Percentiles rank a stretch among this genome's conserved stretches.
phyloP scores from a whole-genome alignment of 192 early-diverging fungal genomes.

The Umbelopsis isabellina region DNA sequence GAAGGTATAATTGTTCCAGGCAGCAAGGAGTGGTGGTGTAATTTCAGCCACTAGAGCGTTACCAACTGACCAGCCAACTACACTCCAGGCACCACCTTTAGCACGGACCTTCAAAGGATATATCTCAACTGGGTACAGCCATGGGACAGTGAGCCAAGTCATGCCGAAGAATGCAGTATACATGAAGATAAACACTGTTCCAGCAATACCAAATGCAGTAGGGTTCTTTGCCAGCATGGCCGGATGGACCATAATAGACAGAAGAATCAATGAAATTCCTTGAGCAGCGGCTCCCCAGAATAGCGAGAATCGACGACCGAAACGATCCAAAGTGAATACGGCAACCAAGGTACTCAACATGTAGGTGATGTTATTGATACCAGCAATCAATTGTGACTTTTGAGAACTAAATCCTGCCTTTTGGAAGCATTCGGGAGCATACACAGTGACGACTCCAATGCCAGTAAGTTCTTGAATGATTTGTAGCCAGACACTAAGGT shows the following conservation, averaged over 20 bases:
- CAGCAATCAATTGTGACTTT: constrained; percentile 36
- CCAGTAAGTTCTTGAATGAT: constrained; percentile 62
- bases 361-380: constrained; percentile 38
- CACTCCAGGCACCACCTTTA: constrained; percentile 56
- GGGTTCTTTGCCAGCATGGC: constrained; percentile 28
- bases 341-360: constrained; percentile 34
- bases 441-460: constrained; percentile 69
- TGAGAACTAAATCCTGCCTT: constrained; percentile 42
- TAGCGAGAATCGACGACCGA: constrained; percentile 33
- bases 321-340: constrained; percentile 32
- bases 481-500: constrained; percentile 45
- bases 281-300: constrained; percentile 32
- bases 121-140: constrained; percentile 72
- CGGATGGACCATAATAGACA: constrained; percentile 28
- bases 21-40: constrained; percentile 42
- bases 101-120: constrained; percentile 66
- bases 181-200: constrained; percentile 35
- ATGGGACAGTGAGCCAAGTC: constrained; percentile 72
- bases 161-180: constrained; percentile 57
- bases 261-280: constrained; percentile 29
- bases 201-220: constrained; percentile 30
- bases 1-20: constrained; percentile 46
- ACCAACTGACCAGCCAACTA: constrained; percentile 59
- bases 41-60: constrained; percentile 59
- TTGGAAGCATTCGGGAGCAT: constrained; percentile 49